These are phyloP conservation scores for Lasiodiplodia citricola DNA, from an alignment of 2,329 filamentous ascomycete genomes.

Conservation along the genomic window DNA sequence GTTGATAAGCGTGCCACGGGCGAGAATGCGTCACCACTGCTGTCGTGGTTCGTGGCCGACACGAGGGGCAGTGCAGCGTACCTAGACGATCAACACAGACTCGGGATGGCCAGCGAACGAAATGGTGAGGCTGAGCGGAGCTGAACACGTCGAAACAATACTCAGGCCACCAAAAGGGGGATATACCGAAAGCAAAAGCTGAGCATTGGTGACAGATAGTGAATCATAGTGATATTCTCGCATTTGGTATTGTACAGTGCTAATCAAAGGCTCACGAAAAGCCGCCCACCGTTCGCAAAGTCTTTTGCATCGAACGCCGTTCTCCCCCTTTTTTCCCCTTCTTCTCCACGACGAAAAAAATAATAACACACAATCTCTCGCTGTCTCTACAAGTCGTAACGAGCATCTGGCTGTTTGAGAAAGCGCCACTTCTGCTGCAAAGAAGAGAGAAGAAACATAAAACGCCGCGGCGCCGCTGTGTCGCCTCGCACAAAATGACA, in stretches of 20 bases:
- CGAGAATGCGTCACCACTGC: background rate
- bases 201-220: background rate
- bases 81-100: background rate
- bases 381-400: conserved; percentile 6
- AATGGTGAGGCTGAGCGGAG: background rate
- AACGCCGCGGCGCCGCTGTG: conserved; percentile 4
- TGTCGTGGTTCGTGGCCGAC: background rate
- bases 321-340: background rate
- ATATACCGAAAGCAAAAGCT: background rate
- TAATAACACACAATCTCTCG: background rate
- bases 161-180: background rate
- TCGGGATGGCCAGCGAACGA: background rate
- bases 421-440: background rate
- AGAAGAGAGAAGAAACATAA: background rate
- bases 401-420: background rate
- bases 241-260: background rate
- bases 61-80: background rate
- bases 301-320: background rate
- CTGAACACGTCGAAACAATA: background rate
- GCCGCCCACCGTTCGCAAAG: background rate
- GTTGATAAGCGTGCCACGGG: background rate
- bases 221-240: background rate
- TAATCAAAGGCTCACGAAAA: background rate
- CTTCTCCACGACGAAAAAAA: background rate
- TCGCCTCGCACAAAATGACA: background rate